phyloP scores from a whole-genome alignment of 2,329 filamentous ascomycete species.

The Fusarium pseudocircinatum region DNA sequence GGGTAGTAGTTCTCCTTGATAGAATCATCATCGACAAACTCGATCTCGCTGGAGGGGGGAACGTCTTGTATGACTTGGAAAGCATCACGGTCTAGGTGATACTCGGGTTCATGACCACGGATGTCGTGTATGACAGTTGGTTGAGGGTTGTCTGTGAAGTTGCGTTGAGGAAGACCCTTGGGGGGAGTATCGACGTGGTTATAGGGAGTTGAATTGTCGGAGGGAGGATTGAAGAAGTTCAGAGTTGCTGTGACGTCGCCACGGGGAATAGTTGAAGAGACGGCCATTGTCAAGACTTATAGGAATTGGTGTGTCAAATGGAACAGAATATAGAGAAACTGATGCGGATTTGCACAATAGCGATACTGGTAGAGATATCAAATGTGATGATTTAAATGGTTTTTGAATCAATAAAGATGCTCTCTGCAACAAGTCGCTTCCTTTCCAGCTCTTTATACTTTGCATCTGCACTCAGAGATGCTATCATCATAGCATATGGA shows the following conservation, averaged over 20 bases:
- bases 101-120: constrained; percentile 73
- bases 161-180: constrained; percentile 69
- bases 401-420: background rate
- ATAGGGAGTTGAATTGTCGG: constrained; percentile 68
- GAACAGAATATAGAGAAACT: background rate
- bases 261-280: constrained; percentile 56
- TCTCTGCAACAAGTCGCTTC: constrained; percentile 4
- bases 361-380: background rate
- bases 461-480: background rate
- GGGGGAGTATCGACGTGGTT: constrained; percentile 74
- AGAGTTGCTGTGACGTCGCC: constrained; percentile 71
- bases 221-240: constrained; percentile 71
- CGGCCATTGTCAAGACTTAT: constrained; percentile 49
- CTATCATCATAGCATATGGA: constrained; percentile 21
- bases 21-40: constrained; percentile 74
- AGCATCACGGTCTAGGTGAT: constrained; percentile 76
- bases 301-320: background rate
- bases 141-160: constrained; percentile 64
- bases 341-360: background rate
- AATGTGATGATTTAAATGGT: background rate
- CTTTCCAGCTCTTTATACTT: constrained; percentile 29
- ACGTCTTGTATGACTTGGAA: constrained; percentile 73
- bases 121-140: constrained; percentile 74
- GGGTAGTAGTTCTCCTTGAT: constrained; percentile 83
- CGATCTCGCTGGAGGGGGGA: constrained; percentile 57